Base-by-base conservation (phyloP, 306 rosid species). In the Quercus mongolica region DNA sequence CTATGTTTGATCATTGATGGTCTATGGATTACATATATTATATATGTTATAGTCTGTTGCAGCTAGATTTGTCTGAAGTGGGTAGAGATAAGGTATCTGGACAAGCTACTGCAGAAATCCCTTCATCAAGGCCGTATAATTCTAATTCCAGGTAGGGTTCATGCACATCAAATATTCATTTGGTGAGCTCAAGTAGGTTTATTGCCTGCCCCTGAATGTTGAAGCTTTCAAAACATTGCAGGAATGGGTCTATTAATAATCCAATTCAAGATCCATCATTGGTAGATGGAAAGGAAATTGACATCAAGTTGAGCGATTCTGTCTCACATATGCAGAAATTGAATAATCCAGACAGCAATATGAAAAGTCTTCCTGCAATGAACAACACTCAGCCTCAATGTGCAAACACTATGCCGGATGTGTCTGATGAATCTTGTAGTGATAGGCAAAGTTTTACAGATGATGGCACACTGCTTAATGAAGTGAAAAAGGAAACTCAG, bases 51-150 rank as follows among this genome's bases (percentile, higher is more conserved):
- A 28, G 79, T 69, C 71, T 76, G 61, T 89, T 88, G 71, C 96
- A 95, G 98, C 76, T 95, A 82, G 94, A 93, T 87, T 68, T 93
- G 75, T 90, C 89, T 68, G 94, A 82, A 85, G 64, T 90, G 74
- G 91, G 82, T 68, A 93, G 99, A 85, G 87, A 91, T 85, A 90
- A 90, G 84, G 63, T 95, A 62, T 93, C 99, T 4, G 99, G 99
- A 73, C 96, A 95, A 88, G 88, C 91, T 82, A 85, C 92, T 38
- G 89, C 93, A 57, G 81, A 58, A 81, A 86, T 88, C 82, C 77
- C 14, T 30, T 20, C 83, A 81, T 86, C 82, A 80, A 84, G 83
- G 83, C 63, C 72, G 15, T 69, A 70, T 21, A 73, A 74, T 82
- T 81, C 70, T 81, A 84, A 73, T 76, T 25, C 87, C 76, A 28